Base-by-base conservation (phyloP, 1,284 basidiomycete genomes). In the Cryptococcus sp. region DNA sequence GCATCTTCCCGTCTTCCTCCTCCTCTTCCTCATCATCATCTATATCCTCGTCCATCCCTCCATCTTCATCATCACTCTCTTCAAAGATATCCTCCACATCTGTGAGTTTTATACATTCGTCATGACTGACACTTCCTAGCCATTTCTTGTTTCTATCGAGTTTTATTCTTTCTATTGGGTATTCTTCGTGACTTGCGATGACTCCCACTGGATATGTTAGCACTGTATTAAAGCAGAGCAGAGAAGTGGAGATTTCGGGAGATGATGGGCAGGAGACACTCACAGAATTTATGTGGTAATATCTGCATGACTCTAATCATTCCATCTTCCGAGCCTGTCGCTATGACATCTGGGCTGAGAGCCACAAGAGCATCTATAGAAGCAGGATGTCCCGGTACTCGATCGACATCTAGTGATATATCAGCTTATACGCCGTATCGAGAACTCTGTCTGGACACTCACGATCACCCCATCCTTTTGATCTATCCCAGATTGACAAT, bases 311-410 rank as follows among this genome's bases (percentile, higher is more conserved):
- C 90, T 46, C 94, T 84, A 38, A 98, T 81, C 65, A 93, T 82
- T 0, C 94, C 94, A 72, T 98, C 94, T 4, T 91, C 92, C 0
- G 90, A 94, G 3, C 94, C 94, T 0, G 94, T 94, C 2, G 95
- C 83, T 54, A 97, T 83, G 34, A 82, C 77, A 63, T 82, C 80
- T 5, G 71, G 67, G 0, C 89, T 90, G 53, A 96, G 73, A 46
- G 83, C 74, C 62, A 88, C 89, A 15, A 94, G 80, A 3, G 90
- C 85, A 67, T 94, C 91, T 46, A 94, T 84, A 13, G 89, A 92
- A 60, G 89, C 83, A 4, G 91, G 90, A 73, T 94, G 91, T 2
- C 89, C 94, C 34, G 91, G 89, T 50, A 97, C 83, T 38, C 94
- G 84, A 74, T 97, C 94, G 4, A 97, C 90, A 68, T 63, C 60